Percentiles rank a stretch among this genome's conserved stretches.
phyloP scores from a whole-genome alignment of 2,329 filamentous ascomycete species.

The Aspergillus sp. region DNA sequence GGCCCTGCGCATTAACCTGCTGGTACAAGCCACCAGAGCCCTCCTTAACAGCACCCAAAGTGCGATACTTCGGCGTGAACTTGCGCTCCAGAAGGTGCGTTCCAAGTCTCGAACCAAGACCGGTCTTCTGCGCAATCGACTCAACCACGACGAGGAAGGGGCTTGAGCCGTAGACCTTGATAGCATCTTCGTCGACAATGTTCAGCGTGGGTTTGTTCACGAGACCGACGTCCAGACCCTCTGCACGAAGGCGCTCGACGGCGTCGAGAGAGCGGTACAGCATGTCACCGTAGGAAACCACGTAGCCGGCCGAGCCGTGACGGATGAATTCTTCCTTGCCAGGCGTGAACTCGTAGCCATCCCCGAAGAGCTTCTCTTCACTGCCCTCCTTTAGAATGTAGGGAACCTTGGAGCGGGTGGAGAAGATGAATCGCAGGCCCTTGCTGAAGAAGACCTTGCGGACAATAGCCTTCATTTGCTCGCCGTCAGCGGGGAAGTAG shows the following conservation, averaged over 20 bases:
- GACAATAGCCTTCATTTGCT: slow-evolving; percentile 35
- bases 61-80: slow-evolving; percentile 31
- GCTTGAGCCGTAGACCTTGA: slow-evolving; percentile 29
- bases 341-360: slow-evolving; percentile 30
- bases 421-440: slow-evolving; percentile 33
- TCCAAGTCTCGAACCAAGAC: slow-evolving; percentile 32
- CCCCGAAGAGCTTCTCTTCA: slow-evolving; percentile 30
- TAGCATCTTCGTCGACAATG: slow-evolving; percentile 33
- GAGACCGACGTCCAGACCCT: slow-evolving; percentile 32
- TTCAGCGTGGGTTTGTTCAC: slow-evolving; percentile 37
- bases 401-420: slow-evolving; percentile 33
- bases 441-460: slow-evolving; percentile 32
- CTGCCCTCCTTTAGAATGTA: slow-evolving; percentile 32
- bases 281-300: slow-evolving; percentile 36
- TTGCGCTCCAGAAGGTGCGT: slow-evolving; percentile 31
- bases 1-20: slow-evolving; percentile 33
- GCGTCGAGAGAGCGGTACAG: slow-evolving; percentile 36
- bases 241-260: slow-evolving; percentile 30
- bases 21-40: slow-evolving; percentile 33
- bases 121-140: slow-evolving; percentile 35
- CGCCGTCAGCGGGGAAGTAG: slow-evolving; percentile 36
- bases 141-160: slow-evolving; percentile 34
- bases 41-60: slow-evolving; percentile 33
- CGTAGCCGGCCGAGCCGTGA: slow-evolving; percentile 30
- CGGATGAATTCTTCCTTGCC: slow-evolving; percentile 35